Base-by-base conservation (phyloP, 352 stramenopile species). In the Pythium dissotocum region DNA sequence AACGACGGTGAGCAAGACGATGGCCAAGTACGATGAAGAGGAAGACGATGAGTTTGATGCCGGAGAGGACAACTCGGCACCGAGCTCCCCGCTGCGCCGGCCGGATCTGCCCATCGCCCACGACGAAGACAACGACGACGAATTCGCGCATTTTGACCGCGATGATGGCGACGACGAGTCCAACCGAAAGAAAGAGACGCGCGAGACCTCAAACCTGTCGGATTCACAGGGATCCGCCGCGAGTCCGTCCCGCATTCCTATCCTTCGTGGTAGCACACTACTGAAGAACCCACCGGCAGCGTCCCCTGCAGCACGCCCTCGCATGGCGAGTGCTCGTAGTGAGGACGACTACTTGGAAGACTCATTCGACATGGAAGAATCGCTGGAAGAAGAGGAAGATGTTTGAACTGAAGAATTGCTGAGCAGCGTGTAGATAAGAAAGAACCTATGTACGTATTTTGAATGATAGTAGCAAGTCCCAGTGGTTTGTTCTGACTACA, bases 361-460 rank as follows among this genome's bases (percentile, higher is more conserved):
- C 28, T 93, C 82, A 3, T 93, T 93, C 48, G 84, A 93, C 40
- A 52, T 91, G 24, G 80, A 93, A 32, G 84, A 93, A 53, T 93
- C 84, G 1, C n/a, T 92, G 12, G 67, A 81, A 26, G 51, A 73
- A 56, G 56, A 61, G 14, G 14, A 49, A 49, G 42, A 49, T 14
- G 7, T 42, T 9, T 42, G 35, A 42, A 9, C 28, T 30, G 28
- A 30, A 30, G 28, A 30, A 30, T 30, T 30, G 28, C 28, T 30
- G 28, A 30, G 28, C 28, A 30, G 28, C 28, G 28, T 30, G 28
- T 30, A 30, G 28, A 30, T 30, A 30, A 30, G 4, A 30, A 30
- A 30, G 28, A 30, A 30, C 28, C 28, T 0, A 30, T 30, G 28
- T 30, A 30, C 28, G 28, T 30, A 30, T 30, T 30, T 30, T 30